phyloP scores from a whole-genome alignment of 306 rosid species.

The Glycine soja region DNA sequence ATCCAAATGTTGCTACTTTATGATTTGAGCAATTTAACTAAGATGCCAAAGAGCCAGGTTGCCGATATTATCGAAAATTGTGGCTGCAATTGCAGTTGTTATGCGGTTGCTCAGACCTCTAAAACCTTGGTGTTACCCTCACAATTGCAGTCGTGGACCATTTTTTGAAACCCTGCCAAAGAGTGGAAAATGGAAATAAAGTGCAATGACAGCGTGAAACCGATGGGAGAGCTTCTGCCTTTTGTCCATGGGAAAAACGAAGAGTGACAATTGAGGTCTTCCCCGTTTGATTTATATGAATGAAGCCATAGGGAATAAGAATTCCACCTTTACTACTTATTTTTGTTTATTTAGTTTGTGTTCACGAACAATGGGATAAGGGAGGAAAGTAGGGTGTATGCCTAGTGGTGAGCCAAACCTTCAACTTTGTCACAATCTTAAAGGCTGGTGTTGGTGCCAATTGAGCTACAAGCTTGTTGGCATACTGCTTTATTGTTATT shows the following conservation, averaged over 20 bases:
- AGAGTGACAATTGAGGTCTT: too few relatives aligned
- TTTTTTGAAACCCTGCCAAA: too few relatives aligned
- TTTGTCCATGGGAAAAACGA: too few relatives aligned
- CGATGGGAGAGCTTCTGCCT: too few relatives aligned
- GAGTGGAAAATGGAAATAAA: too few relatives aligned
- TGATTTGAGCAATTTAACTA: not conserved
- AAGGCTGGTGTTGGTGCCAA: not conserved
- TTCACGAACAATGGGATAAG: not conserved
- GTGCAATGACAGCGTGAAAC: too few relatives aligned
- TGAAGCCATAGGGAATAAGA: not conserved
- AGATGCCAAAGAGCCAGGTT: not conserved
- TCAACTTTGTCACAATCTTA: not conserved
- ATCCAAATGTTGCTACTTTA: not conserved
- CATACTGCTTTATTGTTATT: not conserved
- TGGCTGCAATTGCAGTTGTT: too few relatives aligned
- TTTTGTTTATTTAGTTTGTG: not conserved
- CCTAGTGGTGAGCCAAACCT: not conserved
- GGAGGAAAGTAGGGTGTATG: too few relatives aligned
- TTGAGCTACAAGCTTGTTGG: not conserved
- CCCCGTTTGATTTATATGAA: not conserved
- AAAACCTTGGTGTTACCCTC: too few relatives aligned
- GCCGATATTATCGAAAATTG: too few relatives aligned
- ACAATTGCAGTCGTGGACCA: too few relatives aligned
- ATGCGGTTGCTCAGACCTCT: too few relatives aligned
- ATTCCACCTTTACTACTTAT: not conserved